phyloP scores from a whole-genome alignment of 75 land plant genomes.

The Larix kaempferi region DNA sequence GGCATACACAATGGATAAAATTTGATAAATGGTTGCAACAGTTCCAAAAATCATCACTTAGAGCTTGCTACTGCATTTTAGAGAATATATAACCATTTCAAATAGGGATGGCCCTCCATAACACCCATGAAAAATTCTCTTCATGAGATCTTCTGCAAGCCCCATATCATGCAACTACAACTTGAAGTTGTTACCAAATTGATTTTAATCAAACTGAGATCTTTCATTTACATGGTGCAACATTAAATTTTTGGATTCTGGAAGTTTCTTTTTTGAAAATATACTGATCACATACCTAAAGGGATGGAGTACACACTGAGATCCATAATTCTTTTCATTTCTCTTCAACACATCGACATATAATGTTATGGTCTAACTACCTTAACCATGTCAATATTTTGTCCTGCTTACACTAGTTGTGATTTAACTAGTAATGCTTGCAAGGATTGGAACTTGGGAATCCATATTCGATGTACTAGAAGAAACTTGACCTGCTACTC shows the following conservation, averaged over 20 bases:
- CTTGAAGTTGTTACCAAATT: background rate
- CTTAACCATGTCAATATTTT: background rate
- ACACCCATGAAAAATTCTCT: background rate
- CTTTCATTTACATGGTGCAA: background rate
- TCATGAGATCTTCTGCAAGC: background rate
- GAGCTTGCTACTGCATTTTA: background rate
- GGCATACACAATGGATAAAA: background rate
- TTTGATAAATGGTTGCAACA: background rate
- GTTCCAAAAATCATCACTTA: too few relatives aligned
- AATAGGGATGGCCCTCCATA: background rate
- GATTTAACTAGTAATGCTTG: background rate
- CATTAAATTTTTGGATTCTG: background rate
- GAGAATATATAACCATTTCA: background rate
- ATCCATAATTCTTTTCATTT: background rate
- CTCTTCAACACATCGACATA: background rate
- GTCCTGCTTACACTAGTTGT: too few relatives aligned
- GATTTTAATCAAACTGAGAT: background rate
- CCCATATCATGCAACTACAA: background rate
- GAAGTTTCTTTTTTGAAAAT: background rate
- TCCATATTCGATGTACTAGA: background rate
- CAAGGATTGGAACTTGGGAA: background rate
- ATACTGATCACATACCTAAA: background rate
- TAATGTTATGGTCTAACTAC: background rate
- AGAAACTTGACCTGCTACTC: background rate
- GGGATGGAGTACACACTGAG: background rate